Base-by-base conservation (phyloP, 129 eudicot genomes). In the Rutidosis leptorrhynchoides region DNA sequence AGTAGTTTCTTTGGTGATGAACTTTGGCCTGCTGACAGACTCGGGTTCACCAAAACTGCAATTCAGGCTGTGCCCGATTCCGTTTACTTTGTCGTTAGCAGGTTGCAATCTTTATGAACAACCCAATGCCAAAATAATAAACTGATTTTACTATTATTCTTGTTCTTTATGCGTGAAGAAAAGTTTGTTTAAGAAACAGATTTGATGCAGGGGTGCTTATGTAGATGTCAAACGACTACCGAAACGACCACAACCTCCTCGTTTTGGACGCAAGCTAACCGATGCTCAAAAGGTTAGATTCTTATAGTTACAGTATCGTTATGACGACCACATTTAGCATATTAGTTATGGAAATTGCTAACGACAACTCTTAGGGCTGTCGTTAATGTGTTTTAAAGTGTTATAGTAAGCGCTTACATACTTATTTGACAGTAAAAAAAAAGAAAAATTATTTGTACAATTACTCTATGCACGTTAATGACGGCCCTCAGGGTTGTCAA, bases 1-100 rank as follows among this genome's bases (percentile, higher is more conserved):
- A 93, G 99, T 77, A 93, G 99, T 76, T 89, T 93, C 86, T 93
- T 93, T 56, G 99, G 99, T 3, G 99, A 93, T 77, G 96, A 89
- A 65, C 95, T 93, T 57, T 93, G 99, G 96, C 96, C 99, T 27
- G 99, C 99, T 24, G 99, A 93, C 46, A 93, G 65, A 83, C 86
- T 93, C 29, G 99, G 99, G 14, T 93, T 93, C 54, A 85, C 99
- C 2, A 93, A 93, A 82, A 93, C 99, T 3, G 96, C 99, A 60
- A 89, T 93, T 62, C 96, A 93, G 74, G 99, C 96, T 23, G 85
- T 80, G 78, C 96, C 99, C 0, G 99, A 93, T 63, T 82, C 96
- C 16, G 95, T 93, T 8, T 93, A 93, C 87, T 93, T 93, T 54
- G 99, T 93, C 4, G 84, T 93, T 55, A 93, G 89, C 95, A 89